These are phyloP conservation scores for Coemansia sp. DNA, from an alignment of 192 early-diverging fungal species.

Conservation along the genomic window DNA sequence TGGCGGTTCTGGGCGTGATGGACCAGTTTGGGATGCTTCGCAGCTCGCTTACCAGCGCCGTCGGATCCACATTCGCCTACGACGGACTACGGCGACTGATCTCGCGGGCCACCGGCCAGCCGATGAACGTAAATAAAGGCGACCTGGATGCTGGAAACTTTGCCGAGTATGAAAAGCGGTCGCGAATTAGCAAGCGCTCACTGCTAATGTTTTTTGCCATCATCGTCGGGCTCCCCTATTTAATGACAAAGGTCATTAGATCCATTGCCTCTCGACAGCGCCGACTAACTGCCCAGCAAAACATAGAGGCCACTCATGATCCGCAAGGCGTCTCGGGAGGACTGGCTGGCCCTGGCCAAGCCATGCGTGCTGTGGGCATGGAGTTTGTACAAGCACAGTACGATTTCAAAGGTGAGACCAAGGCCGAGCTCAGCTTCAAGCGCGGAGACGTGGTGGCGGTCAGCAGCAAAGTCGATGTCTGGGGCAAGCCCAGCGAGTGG, in stretches of 20 bases:
- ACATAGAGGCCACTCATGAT: background rate
- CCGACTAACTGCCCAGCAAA: slow-evolving; percentile 38
- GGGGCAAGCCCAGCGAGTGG: slow-evolving; percentile 81
- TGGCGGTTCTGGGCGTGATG: slow-evolving; percentile 98
- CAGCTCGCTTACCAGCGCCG: slow-evolving; percentile 80
- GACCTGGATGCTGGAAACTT: slow-evolving; percentile 78
- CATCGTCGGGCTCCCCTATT: slow-evolving; percentile 88
- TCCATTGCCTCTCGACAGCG: slow-evolving; percentile 64
- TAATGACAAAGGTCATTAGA: slow-evolving; percentile 89
- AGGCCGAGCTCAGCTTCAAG: slow-evolving; percentile 80
- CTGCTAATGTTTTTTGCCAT: slow-evolving; percentile 84
- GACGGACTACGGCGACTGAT: slow-evolving; percentile 69
- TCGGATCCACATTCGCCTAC: slow-evolving; percentile 80
- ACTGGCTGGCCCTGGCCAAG: slow-evolving; percentile 21
- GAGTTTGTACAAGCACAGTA: slow-evolving; percentile 92
- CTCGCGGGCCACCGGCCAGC: slow-evolving; percentile 67
- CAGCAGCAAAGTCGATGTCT: slow-evolving; percentile 78
- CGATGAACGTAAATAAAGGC: slow-evolving; percentile 68
- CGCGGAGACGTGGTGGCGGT: slow-evolving; percentile 92
- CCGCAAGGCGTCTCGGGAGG: slow-evolving; percentile 27
- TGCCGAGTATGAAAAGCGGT: slow-evolving; percentile 72
- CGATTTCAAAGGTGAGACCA: slow-evolving; percentile 77
- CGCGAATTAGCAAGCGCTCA: slow-evolving; percentile 67
- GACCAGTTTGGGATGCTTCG: slow-evolving; percentile 96
- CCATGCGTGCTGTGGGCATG: slow-evolving; percentile 58